A percentile compares a stretch with the other conserved stretches of the same genome.
These are phyloP conservation scores for Verticillium nubilum DNA, from an alignment of 2,329 filamentous ascomycete species.

Conservation along the genomic window DNA sequence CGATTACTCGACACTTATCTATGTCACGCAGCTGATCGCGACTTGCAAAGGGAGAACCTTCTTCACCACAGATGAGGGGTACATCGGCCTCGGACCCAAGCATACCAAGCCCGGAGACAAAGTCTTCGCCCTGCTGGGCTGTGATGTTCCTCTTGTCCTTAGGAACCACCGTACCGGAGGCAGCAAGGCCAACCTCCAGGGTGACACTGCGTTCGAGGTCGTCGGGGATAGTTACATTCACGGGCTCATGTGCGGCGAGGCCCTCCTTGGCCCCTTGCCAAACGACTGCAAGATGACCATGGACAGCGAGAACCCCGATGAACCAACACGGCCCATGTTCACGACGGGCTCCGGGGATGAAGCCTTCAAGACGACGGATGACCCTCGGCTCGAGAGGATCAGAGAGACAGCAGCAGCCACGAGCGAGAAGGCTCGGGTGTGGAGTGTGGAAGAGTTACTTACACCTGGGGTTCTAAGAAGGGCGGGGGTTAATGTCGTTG, in stretches of 20 bases:
- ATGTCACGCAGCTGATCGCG: constrained; percentile 1
- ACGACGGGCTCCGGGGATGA: background rate
- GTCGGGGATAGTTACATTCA: constrained; percentile 4
- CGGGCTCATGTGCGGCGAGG: constrained; percentile 4
- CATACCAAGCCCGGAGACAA: background rate
- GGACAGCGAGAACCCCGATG: background rate
- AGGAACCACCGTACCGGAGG: background rate
- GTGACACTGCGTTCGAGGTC: background rate
- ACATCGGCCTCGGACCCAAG: constrained; percentile 6
- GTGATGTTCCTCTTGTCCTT: constrained; percentile 8
- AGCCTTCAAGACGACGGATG: background rate
- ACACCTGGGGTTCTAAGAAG: background rate
- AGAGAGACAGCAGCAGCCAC: background rate
- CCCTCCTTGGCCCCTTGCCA: constrained; percentile 1
- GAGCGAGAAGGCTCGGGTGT: background rate
- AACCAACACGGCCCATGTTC: background rate
- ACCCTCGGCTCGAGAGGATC: background rate
- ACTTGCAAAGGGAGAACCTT: background rate
- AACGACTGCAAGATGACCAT: background rate
- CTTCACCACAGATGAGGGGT: constrained; percentile 3
- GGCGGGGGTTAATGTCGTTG: background rate
- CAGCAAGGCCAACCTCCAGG: background rate
- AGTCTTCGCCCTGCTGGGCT: constrained; percentile 6
- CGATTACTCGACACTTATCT: background rate
- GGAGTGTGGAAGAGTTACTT: background rate